Evolutionary conservation across 306 rosid genomes (phyloP), one percentile per base, ranked within the genome.

Genomic region (Quercus cerris): DNA sequence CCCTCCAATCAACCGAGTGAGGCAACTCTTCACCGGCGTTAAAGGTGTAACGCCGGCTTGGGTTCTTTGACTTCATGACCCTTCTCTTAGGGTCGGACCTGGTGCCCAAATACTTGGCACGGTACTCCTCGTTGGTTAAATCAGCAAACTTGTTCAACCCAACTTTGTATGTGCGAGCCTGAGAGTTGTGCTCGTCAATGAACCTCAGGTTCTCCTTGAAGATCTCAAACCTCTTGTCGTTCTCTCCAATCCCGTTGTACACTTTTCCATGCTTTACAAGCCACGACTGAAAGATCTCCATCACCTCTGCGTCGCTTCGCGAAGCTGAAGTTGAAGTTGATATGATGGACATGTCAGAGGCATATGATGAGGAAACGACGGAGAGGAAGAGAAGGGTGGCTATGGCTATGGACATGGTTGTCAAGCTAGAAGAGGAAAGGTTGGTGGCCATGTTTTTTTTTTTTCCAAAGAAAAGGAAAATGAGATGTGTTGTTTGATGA

Each of bases 71-170:
- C 80, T 89, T 91, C 86, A 86, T 83, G 72, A 91, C 62, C 78
- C 92, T 83, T 1, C 98, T 83, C 23, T 77, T 86, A 0, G 88
- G 71, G 20, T 90, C 92, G 14, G 73, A 63, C 18, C 77, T 66
- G 11, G 88, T 85, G 11, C 93, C 97, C 88, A 93, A 76, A 49
- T 81, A 88, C 85, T n/a, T 81, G 70, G 80, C 76, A 35, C 94
- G 81, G 74, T 91, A 93, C 79, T 95, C 99, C 10, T 91, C 87
- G 61, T 91, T 93, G 33, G 89, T 95, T 33, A 95, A 76, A 81
- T 93, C 99, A 0, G 97, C 97, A 56, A 95, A 93, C 31, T 78
- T 86, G 75, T 89, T 95, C 88, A 93, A 75, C 46, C 98, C 99
- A 69, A 91, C 81, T 72, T 81, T 87, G 81, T 90, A 95, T 0